Conservation (phyloP, 2,329 filamentous ascomycete species). For the Tetracladium maxilliforme region DNA sequence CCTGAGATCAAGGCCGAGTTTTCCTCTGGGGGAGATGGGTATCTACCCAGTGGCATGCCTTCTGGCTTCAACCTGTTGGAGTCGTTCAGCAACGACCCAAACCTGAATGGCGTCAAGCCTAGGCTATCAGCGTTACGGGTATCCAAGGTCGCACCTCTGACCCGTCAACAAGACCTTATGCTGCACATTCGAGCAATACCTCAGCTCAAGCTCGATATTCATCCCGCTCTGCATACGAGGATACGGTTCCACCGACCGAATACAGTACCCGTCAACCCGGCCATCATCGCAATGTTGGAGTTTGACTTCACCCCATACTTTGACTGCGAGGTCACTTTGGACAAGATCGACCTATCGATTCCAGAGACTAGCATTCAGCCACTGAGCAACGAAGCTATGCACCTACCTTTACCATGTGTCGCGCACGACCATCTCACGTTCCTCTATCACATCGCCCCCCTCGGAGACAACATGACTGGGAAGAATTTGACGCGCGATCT, state of each 20-base stretch:
- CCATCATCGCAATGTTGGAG: conserved; percentile 57
- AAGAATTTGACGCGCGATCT: conserved; percentile 36
- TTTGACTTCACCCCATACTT: conserved; percentile 60
- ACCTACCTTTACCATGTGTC: conserved; percentile 44
- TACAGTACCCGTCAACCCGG: conserved; percentile 35
- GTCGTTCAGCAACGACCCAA: conserved; percentile 52
- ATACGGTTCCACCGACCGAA: conserved; percentile 56
- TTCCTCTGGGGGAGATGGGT: no score
- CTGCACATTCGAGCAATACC: conserved; percentile 50
- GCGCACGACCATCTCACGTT: conserved; percentile 65
- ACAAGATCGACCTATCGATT: conserved; percentile 41
- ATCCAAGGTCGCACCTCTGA: conserved; percentile 56
- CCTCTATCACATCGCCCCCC: conserved; percentile 39
- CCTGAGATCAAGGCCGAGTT: no score
- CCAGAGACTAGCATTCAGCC: conserved; percentile 42
- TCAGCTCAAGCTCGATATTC: conserved; percentile 44
- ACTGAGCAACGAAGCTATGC: conserved; percentile 34
- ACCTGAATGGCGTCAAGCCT: conserved; percentile 43
- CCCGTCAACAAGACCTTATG: conserved; percentile 42
- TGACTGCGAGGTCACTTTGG: conserved; percentile 48
- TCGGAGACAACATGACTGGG: conserved; percentile 25
- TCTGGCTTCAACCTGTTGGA: conserved; percentile 65
- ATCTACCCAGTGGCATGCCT: conserved; percentile 54
- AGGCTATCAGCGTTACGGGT: conserved; percentile 61
- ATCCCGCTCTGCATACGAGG: conserved; percentile 57